Evolutionary conservation across 2,329 filamentous ascomycete genomes (phyloP), one percentile per base, ranked within the genome.

Genomic region (Penicillium sp.): DNA sequence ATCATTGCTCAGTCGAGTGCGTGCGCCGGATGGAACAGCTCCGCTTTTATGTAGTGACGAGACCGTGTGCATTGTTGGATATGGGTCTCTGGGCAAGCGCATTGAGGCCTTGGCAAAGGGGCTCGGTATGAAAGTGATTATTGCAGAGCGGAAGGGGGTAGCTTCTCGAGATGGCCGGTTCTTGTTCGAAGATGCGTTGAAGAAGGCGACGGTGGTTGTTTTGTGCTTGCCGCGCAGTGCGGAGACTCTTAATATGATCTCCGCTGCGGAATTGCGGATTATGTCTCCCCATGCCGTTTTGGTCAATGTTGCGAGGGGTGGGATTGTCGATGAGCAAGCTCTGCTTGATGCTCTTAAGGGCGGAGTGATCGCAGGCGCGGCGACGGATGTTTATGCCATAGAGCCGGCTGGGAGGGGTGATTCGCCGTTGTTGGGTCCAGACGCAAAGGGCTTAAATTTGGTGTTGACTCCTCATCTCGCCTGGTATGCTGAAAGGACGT

Each of bases 401-500:
- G 79, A 82, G 59, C 79, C 79, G 13, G 71, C 69, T 4, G 76
- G 70, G 0, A 72, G 70, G 34, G 70, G 74, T n/a, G 74, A 74
- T 30, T 75, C 70, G 7, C 72, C 74, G 0, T 64, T 81, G 47
- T 58, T 80, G 14, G 23, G 40, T 7, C 19, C 27, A 9, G 76
- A 79, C 19, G 67, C 69, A 3, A 67, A 71, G 39, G 70, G 74
- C 3, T 71, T 79, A 19, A 81, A 81, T 56, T 64, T 83, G 55
- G 74, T 79, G 0, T 53, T 81, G 45, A 79, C 72, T 40, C 79
- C 80, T 10, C 81, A 84, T 69, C 59, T 81, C 27, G 80, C 81
- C 1, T 83, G 80, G 80, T 81, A 75, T 59, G 74, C 78, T 0
- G 71, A 74, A 47, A 73, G 69, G 56, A 81, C 78, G 7, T 68